Evolutionary conservation across 257 asterid genomes (phyloP).

Genomic region (Rehmannia glutinosa): DNA sequence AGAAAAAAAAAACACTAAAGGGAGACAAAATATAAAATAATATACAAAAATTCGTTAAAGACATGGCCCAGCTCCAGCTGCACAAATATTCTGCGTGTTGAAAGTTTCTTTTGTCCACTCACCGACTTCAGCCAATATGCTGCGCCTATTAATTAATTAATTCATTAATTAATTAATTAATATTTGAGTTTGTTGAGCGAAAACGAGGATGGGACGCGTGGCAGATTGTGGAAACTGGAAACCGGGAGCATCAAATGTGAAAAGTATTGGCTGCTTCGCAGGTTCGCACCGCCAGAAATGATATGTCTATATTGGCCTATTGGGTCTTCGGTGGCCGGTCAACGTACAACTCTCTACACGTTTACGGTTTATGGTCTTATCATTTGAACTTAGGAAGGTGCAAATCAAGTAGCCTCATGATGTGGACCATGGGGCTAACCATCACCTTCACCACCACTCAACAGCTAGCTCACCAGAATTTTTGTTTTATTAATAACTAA

Average conservation of each 20-base stretch:
- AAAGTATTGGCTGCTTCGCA: neutral
- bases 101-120: neutral
- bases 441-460: too few species aligned
- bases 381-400: neutral
- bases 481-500: neutral
- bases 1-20: neutral
- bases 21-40: neutral
- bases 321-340: neutral
- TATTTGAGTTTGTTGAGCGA: neutral
- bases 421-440: neutral
- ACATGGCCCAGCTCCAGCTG: neutral
- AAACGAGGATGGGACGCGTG: neutral
- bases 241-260: too few species aligned
- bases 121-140: neutral
- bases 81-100: conserved; percentile 7
- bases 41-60: too few species aligned
- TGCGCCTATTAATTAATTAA: neutral
- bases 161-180: neutral
- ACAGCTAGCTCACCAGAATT: neutral
- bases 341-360: neutral
- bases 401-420: neutral
- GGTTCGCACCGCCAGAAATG: conserved; percentile 9
- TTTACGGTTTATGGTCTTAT: neutral
- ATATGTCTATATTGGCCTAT: neutral
- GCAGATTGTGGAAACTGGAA: neutral